These are phyloP conservation scores for Saccharomyces hybrid DNA, from an alignment of 1,139 yeast genomes.

Conservation along the genomic window DNA sequence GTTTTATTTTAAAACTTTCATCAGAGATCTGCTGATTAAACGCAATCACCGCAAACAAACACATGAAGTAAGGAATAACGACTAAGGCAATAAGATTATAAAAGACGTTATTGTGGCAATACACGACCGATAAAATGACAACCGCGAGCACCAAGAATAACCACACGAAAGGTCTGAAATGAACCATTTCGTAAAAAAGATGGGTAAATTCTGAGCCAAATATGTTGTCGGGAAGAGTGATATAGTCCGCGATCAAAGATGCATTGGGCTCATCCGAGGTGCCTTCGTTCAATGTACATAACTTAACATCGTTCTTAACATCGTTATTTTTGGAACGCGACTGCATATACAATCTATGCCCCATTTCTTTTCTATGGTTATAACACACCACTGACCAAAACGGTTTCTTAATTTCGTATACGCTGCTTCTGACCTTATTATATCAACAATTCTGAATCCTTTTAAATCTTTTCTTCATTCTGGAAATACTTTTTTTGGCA, in stretches of 20 bases:
- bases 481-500: neutral
- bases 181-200: no score
- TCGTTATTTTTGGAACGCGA: no score
- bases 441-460: neutral
- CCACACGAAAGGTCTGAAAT: no score
- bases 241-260: no score
- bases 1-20: neutral
- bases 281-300: no score
- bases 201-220: no score
- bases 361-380: no score
- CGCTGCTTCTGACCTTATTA: neutral
- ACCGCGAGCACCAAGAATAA: no score
- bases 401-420: neutral
- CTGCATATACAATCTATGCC: no score
- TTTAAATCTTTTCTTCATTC: neutral
- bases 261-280: no score
- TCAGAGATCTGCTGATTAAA: neutral
- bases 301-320: neutral
- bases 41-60: neutral
- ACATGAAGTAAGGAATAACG: neutral
- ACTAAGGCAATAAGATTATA: no score
- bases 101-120: neutral
- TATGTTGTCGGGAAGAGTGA: no score
- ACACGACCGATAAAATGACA: neutral
- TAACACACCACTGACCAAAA: neutral